Percentiles rank a stretch among this genome's conserved stretches.
These are phyloP conservation scores for Cutaneotrichosporon sp. DNA, from an alignment of 1,284 basidiomycete species.

Conservation along the genomic window DNA sequence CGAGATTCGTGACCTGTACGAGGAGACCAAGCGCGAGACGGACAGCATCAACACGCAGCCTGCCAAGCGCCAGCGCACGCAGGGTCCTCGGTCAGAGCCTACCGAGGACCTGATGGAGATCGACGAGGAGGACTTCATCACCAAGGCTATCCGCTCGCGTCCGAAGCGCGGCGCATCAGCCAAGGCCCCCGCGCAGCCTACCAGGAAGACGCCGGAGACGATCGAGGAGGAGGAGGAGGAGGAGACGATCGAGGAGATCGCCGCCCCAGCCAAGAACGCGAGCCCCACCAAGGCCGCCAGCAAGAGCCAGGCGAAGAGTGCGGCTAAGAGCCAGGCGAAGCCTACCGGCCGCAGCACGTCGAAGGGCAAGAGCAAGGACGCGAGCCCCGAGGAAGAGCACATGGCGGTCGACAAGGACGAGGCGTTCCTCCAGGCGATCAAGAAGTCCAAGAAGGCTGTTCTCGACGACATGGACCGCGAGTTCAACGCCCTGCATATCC, in stretches of 20 bases:
- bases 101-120: slow-evolving; percentile 30
- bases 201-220: background rate
- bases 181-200: background rate
- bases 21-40: slow-evolving; percentile 31
- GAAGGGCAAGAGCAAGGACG: slow-evolving; percentile 14
- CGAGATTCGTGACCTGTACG: slow-evolving; percentile 42
- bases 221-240: slow-evolving; percentile 5
- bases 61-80: slow-evolving; percentile 7
- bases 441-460: slow-evolving; percentile 38
- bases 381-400: background rate
- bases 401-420: slow-evolving; percentile 37
- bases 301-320: slow-evolving; percentile 6
- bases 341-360: background rate
- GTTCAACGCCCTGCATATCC: slow-evolving; percentile 77
- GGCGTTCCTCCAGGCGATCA: slow-evolving; percentile 46
- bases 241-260: slow-evolving; percentile 25
- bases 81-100: background rate
- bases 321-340: too few species aligned
- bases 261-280: slow-evolving; percentile 11
- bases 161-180: slow-evolving; percentile 9
- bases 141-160: slow-evolving; percentile 5
- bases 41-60: slow-evolving; percentile 16
- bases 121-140: slow-evolving; percentile 32
- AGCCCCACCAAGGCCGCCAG: slow-evolving; percentile 3
- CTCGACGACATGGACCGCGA: slow-evolving; percentile 72